A percentile compares a stretch with the other conserved stretches of the same genome.
Evolutionary conservation across 2,329 filamentous ascomycete genomes (phyloP).

Genomic region (Paracorniculantispora psalliotae): DNA sequence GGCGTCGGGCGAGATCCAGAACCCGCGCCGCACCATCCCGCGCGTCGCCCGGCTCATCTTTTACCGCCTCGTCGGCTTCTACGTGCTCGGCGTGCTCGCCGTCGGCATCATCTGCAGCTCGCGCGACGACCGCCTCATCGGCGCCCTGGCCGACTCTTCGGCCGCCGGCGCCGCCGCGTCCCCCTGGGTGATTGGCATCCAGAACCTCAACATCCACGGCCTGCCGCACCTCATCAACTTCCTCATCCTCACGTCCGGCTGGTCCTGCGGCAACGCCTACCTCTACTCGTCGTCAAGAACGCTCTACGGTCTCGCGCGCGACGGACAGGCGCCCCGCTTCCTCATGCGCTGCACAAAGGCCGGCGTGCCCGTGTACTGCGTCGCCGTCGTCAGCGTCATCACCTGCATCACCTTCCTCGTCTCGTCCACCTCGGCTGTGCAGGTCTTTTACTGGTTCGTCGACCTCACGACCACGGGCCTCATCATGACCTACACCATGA

Average conservation of each 20-base stretch:
- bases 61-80: slow-evolving; percentile 66
- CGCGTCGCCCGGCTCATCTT: slow-evolving; percentile 69
- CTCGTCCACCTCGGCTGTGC: slow-evolving; percentile 39
- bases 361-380: slow-evolving; percentile 55
- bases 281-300: slow-evolving; percentile 43
- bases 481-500: slow-evolving; percentile 51
- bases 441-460: slow-evolving; percentile 49
- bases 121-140: slow-evolving; percentile 39
- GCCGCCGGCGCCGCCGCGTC: slow-evolving; percentile 51
- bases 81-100: slow-evolving; percentile 59
- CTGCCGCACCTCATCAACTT: slow-evolving; percentile 54
- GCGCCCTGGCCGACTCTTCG: slow-evolving; percentile 36
- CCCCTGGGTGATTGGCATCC: slow-evolving; percentile 57
- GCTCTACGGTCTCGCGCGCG: slow-evolving; percentile 42
- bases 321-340: slow-evolving; percentile 39
- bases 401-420: slow-evolving; percentile 47
- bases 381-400: slow-evolving; percentile 42
- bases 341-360: slow-evolving; percentile 52
- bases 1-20: slow-evolving; percentile 54
- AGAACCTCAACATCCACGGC: slow-evolving; percentile 44
- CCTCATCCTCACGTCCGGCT: slow-evolving; percentile 53
- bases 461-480: slow-evolving; percentile 51
- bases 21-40: slow-evolving; percentile 61
- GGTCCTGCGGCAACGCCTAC: slow-evolving; percentile 42
- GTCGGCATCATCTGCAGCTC: slow-evolving; percentile 51